phyloP scores from a whole-genome alignment of 192 early-diverging fungal genomes.

The Mortierella antarctica region DNA sequence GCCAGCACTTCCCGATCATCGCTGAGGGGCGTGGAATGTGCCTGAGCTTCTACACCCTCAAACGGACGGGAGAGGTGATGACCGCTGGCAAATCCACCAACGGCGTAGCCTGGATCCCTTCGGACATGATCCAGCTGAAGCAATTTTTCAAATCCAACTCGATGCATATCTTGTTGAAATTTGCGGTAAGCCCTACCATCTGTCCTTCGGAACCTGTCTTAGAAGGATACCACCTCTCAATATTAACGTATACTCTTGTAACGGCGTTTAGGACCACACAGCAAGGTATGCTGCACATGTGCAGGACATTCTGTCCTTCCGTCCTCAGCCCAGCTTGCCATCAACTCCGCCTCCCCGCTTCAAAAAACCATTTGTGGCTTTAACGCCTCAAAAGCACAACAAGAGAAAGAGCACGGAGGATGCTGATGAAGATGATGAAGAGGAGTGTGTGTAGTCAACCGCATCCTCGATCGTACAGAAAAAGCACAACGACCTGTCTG shows the following conservation, averaged over 20 bases:
- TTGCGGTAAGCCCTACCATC: slow-evolving; percentile 12
- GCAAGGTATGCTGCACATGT: slow-evolving; percentile 15
- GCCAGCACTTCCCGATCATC: slow-evolving; percentile 18
- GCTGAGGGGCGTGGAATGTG: slow-evolving; percentile 21
- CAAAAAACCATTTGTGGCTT: slow-evolving; percentile 17
- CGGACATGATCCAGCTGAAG: slow-evolving; percentile 18
- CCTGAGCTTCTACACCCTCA: slow-evolving; percentile 19
- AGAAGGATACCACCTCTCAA: slow-evolving; percentile 4
- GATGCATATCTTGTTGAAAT: slow-evolving; percentile 18
- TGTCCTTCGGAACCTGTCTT: neutral
- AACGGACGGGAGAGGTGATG: slow-evolving; percentile 8
- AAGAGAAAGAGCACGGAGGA: slow-evolving; percentile 14
- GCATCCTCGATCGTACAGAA: no score
- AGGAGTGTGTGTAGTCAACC: no score
- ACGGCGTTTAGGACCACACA: slow-evolving; percentile 19
- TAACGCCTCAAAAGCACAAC: slow-evolving; percentile 15
- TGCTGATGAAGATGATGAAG: slow-evolving; percentile 15
- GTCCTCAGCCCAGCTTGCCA: neutral
- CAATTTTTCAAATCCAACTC: slow-evolving; percentile 27
- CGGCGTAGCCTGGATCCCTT: slow-evolving; percentile 11
- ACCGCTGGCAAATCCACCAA: slow-evolving; percentile 9
- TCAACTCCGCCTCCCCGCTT: slow-evolving; percentile 15
- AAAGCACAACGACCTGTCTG: no score
- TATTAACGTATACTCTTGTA: no score
- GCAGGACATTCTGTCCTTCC: slow-evolving; percentile 15